These are phyloP conservation scores for Cyclotella cryptica DNA, from an alignment of 108 stramenopile genomes.

Conservation along the genomic window DNA sequence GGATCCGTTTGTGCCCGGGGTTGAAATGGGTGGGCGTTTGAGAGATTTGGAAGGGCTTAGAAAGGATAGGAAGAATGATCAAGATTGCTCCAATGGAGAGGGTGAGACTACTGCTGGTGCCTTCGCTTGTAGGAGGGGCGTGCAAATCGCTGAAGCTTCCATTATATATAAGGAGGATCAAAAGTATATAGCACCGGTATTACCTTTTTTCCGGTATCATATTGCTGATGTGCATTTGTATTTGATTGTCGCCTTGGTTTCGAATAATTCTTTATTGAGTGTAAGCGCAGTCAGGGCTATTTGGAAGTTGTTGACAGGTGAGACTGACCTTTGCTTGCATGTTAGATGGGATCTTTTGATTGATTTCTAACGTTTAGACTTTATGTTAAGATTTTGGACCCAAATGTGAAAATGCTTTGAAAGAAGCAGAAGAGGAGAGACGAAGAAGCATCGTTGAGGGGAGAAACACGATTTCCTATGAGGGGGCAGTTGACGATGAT, in stretches of 20 bases:
- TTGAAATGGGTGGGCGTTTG: slow-evolving; percentile 21
- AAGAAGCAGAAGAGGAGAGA: neutral
- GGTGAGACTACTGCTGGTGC: neutral
- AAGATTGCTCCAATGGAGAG: neutral
- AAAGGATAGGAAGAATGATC: neutral
- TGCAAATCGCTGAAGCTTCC: slow-evolving; percentile 34
- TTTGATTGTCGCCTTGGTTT: slow-evolving; percentile 39
- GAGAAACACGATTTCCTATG: neutral
- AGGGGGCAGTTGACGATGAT: neutral
- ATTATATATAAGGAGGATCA: slow-evolving; percentile 34
- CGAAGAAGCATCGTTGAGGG: neutral
- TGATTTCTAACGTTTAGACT: neutral
- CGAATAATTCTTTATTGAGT: slow-evolving; percentile 45
- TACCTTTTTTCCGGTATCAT: slow-evolving; percentile 40
- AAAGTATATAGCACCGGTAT: slow-evolving; percentile 16
- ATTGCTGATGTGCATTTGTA: slow-evolving; percentile 57
- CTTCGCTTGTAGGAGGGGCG: neutral
- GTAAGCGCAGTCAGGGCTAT: slow-evolving; percentile 38
- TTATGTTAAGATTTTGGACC: neutral
- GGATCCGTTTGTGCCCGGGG: slow-evolving; percentile 45
- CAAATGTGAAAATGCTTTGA: neutral
- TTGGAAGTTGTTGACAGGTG: slow-evolving; percentile 44
- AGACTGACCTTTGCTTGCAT: slow-evolving; percentile 14
- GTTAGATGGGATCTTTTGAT: neutral
- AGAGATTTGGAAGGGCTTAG: slow-evolving; percentile 30